Conservation (phyloP, 106 monocot genomes). For the Gastrodia elata region DNA sequence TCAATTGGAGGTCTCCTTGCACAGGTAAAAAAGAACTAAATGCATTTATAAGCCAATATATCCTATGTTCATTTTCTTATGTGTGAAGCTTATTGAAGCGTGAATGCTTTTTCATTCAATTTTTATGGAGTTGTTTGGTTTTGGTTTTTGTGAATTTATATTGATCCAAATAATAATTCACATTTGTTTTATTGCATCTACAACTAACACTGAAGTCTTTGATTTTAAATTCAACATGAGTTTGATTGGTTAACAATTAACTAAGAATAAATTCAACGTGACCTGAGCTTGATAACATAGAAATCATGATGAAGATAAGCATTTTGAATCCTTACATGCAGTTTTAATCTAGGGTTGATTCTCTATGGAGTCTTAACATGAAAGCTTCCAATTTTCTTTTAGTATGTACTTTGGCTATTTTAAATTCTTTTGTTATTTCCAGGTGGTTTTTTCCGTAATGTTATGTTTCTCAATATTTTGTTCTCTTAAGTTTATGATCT, state of each 20-base stretch:
- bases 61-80: neutral
- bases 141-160: neutral
- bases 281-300: neutral
- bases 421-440: too few relatives aligned
- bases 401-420: too few relatives aligned
- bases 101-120: neutral
- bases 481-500: neutral
- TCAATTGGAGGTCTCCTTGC: constrained; percentile 21
- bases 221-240: neutral
- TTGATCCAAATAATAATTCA: neutral
- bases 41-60: neutral
- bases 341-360: neutral
- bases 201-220: neutral
- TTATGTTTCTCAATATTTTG: neutral
- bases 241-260: too few relatives aligned
- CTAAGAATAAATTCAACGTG: too few relatives aligned
- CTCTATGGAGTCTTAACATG: neutral
- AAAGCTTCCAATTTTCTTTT: neutral
- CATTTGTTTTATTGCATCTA: neutral
- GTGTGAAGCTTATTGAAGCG: neutral
- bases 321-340: neutral
- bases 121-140: neutral
- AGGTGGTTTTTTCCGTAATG: neutral
- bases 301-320: neutral
- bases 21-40: constrained; percentile 5